Base-by-base conservation (phyloP, 768 basidiomycete species). In the Dioszegia aurantiaca region DNA sequence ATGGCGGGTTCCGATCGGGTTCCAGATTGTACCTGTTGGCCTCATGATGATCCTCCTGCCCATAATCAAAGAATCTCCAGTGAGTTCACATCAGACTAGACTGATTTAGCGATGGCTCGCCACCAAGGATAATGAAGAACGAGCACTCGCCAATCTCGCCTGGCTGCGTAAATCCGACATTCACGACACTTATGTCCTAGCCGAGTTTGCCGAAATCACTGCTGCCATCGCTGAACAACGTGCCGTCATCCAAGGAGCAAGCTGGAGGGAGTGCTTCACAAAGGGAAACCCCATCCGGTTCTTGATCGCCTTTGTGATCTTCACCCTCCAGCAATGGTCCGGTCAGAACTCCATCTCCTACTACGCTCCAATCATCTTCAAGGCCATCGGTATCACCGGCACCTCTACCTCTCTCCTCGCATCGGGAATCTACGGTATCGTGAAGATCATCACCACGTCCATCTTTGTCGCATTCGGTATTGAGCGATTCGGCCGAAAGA, bases 281-380 rank as follows among this genome's bases (percentile, higher is more conserved):
- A 87, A 87, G 70, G 90, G 90, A 45, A 90, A 90, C 77, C 82
- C 84, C 44, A 78, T 86, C 59, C 85, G 90, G 23, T 91, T 92
- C 79, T 78, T 86, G n/a, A 89, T 92, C 66, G 89, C 90, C 1
- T 69, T 70, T 31, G 55, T 69, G 51, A 61, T 70, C 51, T 89
- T 90, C 79, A 71, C 54, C 24, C 1, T 64, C 60, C 43, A 53
- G 19, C 54, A 55, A 21, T 56, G 55, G 55, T n/a, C 16, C 21
- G 55, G 55, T 1, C 47, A 40, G 36, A 21, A 42, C 21, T 42
- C 40, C 5, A 42, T 51, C 49, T 51, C 49, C 10, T 51, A 51
- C 49, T 51, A 51, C 33, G 49, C 49, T 8, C 49, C 49, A 1
- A 39, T 62, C 53, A 60, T 67, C 46, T 89, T 89, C 79, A 68